Evolutionary conservation across 352 stramenopile genomes (phyloP), one percentile per base, ranked within the genome.

Genomic region (Phytopythium sindhum): DNA sequence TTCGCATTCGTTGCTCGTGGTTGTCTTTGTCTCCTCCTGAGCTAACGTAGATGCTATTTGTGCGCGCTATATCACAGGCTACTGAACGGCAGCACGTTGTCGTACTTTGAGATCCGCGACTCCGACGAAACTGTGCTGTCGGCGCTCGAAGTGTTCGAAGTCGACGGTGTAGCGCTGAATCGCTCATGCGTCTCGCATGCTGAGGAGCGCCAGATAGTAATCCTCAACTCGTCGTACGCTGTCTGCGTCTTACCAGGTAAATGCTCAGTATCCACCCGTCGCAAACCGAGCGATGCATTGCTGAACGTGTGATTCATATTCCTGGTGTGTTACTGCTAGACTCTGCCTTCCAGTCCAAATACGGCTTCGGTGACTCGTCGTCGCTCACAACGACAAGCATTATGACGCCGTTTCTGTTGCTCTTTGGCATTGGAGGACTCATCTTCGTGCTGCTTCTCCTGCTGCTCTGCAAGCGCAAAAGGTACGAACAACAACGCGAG

Each of bases 191-290:
- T 35, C 23, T 48, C 26, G 11, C 31, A 41, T 23, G 60, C 51
- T n/a, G 17, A 31, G 14, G 51, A 61, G 10, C 44, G 52, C 41
- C 31, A 60, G 28, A 55, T 76, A 15, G 41, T n/a, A 14, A 72
- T 72, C 24, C 45, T 23, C 8, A 72, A 76, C 35, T 39, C 31
- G 15, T 67, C 60, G 8, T 73, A 75, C 52, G 48, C 65, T 6
- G 12, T 78, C 21, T 78, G 70, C 8, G 61, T 78, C 23, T 23
- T 78, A 28, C 64, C 71, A 63, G 68, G 65, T 78, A 51, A 15
- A 2, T 24, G 31, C 17, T 21, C 6, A 12, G 8, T 31, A 47
- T 26, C 11, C 23, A 5, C 23, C 21, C 23, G 31, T 24, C 1
- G 24, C 2, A 1, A 24, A 2, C 26, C 10, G 14, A 1, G 26